Evolutionary conservation across 2,329 filamentous ascomycete species (phyloP).

Genomic region (Boeremia lycopersici): DNA sequence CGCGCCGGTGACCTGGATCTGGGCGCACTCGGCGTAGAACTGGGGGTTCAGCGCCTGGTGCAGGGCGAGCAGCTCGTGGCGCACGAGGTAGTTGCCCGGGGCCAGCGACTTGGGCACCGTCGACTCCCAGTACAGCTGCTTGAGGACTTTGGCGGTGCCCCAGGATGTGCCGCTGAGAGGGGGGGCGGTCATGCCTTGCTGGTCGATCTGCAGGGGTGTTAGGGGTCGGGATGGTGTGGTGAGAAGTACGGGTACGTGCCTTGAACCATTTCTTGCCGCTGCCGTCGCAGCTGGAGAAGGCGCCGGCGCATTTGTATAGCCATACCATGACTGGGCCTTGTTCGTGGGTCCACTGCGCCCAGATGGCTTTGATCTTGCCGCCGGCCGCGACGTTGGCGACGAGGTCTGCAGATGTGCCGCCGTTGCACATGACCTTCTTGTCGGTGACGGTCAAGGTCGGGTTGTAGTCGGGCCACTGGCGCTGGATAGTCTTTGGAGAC

Average conservation of each 20-base stretch:
- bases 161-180: slow-evolving; percentile 56
- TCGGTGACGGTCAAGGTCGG: slow-evolving; percentile 58
- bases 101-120: slow-evolving; percentile 54
- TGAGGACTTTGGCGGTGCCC: slow-evolving; percentile 57
- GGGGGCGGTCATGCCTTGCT: slow-evolving; percentile 57
- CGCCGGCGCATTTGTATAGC: slow-evolving; percentile 56
- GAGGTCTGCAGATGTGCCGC: slow-evolving; percentile 50
- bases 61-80: slow-evolving; percentile 62
- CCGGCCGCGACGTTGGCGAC: slow-evolving; percentile 58
- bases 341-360: slow-evolving; percentile 64
- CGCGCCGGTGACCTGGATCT: slow-evolving; percentile 59
- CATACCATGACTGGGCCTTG: slow-evolving; percentile 66
- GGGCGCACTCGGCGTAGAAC: slow-evolving; percentile 64
- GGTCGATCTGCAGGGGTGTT: slow-evolving; percentile 47
- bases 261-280: slow-evolving; percentile 64
- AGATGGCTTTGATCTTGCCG: slow-evolving; percentile 58
- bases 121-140: slow-evolving; percentile 59
- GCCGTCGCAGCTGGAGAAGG: slow-evolving; percentile 58
- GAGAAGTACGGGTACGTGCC: no score
- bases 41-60: slow-evolving; percentile 58
- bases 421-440: slow-evolving; percentile 62
- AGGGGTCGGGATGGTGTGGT: no score
- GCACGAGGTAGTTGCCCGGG: slow-evolving; percentile 44
- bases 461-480: slow-evolving; percentile 65
- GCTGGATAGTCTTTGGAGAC: slow-evolving; percentile 60